Percentiles rank a stretch among this genome's conserved stretches.
Conservation (phyloP, 2,329 filamentous ascomycete genomes). For the Trichoderma sp. region DNA sequence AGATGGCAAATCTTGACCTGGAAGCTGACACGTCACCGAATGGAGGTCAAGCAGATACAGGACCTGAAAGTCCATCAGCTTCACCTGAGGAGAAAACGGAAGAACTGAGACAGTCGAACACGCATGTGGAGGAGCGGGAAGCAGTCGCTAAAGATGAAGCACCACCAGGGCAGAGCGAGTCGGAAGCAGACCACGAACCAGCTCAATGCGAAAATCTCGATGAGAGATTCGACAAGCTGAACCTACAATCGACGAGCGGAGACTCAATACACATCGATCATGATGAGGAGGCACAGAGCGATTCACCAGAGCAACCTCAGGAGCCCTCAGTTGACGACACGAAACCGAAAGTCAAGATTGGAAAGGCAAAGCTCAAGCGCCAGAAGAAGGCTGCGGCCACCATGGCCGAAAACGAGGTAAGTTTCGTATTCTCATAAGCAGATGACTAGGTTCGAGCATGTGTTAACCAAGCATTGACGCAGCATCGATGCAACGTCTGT, state of each 20-base stretch:
- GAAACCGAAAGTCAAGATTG: constrained; percentile 45
- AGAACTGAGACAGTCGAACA: not conserved
- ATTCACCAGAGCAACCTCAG: constrained; percentile 30
- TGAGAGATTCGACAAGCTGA: not conserved
- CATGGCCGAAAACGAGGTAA: constrained; percentile 42
- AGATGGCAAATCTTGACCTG: constrained; percentile 66
- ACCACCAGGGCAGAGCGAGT: not conserved
- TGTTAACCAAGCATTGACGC: constrained; percentile 29
- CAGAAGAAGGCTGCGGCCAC: constrained; percentile 51
- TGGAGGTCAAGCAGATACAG: not conserved
- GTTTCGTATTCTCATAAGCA: not conserved
- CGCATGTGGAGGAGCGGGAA: not conserved
- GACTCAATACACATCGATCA: not conserved
- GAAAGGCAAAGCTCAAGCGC: constrained; percentile 55
- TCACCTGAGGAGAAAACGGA: not conserved
- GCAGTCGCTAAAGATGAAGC: not conserved
- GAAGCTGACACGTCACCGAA: constrained; percentile 29
- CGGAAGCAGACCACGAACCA: not conserved
- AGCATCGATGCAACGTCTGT: constrained; percentile 51
- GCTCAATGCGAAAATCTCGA: not conserved
- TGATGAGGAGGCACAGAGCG: not conserved
- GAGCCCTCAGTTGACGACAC: constrained; percentile 36
- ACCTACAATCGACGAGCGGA: not conserved
- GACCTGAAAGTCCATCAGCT: not conserved
- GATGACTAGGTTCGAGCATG: not conserved